Conservation (phyloP, 2,329 filamentous ascomycete genomes). For the Plenodomus lindquistii region DNA sequence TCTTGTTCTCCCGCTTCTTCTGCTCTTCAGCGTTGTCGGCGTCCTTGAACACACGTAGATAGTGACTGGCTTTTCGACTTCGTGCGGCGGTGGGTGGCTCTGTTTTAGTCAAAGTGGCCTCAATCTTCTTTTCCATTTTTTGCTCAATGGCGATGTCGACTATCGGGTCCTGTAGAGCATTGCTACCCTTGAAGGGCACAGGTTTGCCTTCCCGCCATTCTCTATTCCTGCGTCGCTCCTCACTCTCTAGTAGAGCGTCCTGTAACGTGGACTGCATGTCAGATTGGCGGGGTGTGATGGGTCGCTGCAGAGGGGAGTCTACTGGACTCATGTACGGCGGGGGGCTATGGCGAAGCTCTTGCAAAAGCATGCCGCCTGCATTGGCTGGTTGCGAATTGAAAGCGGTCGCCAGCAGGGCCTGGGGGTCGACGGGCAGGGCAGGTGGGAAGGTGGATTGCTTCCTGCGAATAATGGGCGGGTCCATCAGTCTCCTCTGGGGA, state of each 20-base stretch:
- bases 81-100: constrained; percentile 60
- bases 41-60: constrained; percentile 67
- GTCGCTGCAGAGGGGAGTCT: constrained; percentile 40
- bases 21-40: constrained; percentile 60
- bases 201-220: constrained; percentile 56
- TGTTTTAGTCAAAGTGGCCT: constrained; percentile 63
- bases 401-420: constrained; percentile 35
- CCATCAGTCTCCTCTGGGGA: constrained; percentile 38
- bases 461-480: constrained; percentile 36
- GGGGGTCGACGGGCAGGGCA: constrained; percentile 34
- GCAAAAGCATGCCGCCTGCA: constrained; percentile 24
- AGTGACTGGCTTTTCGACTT: constrained; percentile 68
- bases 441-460: constrained; percentile 30
- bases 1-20: constrained; percentile 54
- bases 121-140: constrained; percentile 67
- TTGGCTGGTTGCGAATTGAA: constrained; percentile 34
- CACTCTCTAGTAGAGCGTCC: constrained; percentile 37
- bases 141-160: constrained; percentile 59
- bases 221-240: constrained; percentile 52
- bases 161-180: constrained; percentile 46
- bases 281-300: constrained; percentile 33
- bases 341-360: constrained; percentile 31
- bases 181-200: constrained; percentile 45
- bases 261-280: constrained; percentile 27
- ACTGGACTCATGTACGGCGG: constrained; percentile 45